Conservation (phyloP, 805 yeast species). For the Suhomyces faveliae region DNA sequence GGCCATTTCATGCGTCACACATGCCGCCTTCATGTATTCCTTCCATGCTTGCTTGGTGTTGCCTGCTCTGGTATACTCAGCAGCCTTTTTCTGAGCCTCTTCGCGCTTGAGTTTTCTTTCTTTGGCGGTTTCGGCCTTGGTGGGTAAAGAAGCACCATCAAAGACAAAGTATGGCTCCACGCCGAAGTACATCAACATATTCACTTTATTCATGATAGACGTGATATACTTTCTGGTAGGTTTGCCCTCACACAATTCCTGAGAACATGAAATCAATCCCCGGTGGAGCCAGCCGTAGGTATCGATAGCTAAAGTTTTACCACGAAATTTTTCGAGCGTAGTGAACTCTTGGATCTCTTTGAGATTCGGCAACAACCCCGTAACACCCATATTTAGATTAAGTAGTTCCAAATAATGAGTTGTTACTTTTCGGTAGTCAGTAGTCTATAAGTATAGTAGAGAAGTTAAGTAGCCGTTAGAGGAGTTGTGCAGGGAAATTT, state of each 20-base stretch:
- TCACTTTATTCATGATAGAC: slow-evolving; percentile 64
- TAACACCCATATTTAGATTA: slow-evolving; percentile 64
- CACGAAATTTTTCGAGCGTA: slow-evolving; percentile 59
- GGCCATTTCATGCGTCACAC: slow-evolving; percentile 89
- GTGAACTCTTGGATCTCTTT: slow-evolving; percentile 68
- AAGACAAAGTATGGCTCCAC: slow-evolving; percentile 86
- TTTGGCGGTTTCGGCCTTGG: slow-evolving; percentile 69
- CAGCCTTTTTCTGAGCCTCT: slow-evolving; percentile 58
- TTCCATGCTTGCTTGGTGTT: slow-evolving; percentile 61
- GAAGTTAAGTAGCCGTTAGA: background rate
- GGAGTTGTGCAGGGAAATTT: background rate
- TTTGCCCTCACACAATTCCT: slow-evolving; percentile 66
- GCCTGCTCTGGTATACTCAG: slow-evolving; percentile 50
- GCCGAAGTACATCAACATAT: slow-evolving; percentile 63
- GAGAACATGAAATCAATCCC: slow-evolving; percentile 78
- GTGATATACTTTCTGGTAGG: slow-evolving; percentile 74
- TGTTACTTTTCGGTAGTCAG: too few relatives aligned
- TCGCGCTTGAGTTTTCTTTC: slow-evolving; percentile 59
- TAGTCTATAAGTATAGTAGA: background rate
- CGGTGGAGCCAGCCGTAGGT: slow-evolving; percentile 96
- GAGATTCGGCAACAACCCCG: slow-evolving; percentile 76
- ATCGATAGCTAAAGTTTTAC: slow-evolving; percentile 85
- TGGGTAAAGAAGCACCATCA: slow-evolving; percentile 86
- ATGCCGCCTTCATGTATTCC: slow-evolving; percentile 74
- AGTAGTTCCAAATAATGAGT: too few relatives aligned